Percentiles rank a stretch among this genome's conserved stretches.
phyloP scores from a whole-genome alignment of 805 yeast genomes.

The Barnettozyma californica region DNA sequence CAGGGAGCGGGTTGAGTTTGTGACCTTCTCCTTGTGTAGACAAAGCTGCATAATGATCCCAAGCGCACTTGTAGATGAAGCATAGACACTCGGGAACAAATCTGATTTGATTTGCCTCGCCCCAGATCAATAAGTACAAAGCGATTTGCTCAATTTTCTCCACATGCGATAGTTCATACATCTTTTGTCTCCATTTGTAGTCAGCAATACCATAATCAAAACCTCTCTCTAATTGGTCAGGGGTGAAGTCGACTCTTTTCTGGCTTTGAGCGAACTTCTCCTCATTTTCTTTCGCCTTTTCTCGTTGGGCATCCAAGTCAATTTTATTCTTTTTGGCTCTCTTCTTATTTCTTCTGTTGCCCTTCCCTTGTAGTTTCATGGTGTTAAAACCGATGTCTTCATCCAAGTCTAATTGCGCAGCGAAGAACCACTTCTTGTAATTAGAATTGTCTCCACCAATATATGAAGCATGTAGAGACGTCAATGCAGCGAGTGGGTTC shows the following conservation, averaged over 20 bases:
- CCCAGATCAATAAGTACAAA: constrained; percentile 76
- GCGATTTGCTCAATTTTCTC: constrained; percentile 62
- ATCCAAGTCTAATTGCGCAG: constrained; percentile 76
- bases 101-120: constrained; percentile 81
- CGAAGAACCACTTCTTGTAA: constrained; percentile 88
- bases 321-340: constrained; percentile 36
- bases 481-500: constrained; percentile 63
- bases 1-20: constrained; percentile 27
- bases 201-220: constrained; percentile 66
- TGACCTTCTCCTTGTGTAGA: background rate
- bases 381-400: constrained; percentile 55
- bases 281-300: constrained; percentile 41
- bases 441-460: constrained; percentile 89
- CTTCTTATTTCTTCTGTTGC: constrained; percentile 37
- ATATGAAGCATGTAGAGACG: constrained; percentile 81
- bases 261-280: constrained; percentile 43
- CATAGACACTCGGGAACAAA: constrained; percentile 88
- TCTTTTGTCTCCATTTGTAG: constrained; percentile 48
- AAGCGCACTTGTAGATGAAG: constrained; percentile 76
- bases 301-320: constrained; percentile 28
- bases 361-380: constrained; percentile 47
- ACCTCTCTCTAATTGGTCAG: constrained; percentile 37
- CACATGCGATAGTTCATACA: constrained; percentile 41
- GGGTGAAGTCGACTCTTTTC: constrained; percentile 46
- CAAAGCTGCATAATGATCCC: constrained; percentile 50